Evolutionary conservation across 1,284 basidiomycete species (phyloP).

Genomic region (Microbotryomycetes sp.): DNA sequence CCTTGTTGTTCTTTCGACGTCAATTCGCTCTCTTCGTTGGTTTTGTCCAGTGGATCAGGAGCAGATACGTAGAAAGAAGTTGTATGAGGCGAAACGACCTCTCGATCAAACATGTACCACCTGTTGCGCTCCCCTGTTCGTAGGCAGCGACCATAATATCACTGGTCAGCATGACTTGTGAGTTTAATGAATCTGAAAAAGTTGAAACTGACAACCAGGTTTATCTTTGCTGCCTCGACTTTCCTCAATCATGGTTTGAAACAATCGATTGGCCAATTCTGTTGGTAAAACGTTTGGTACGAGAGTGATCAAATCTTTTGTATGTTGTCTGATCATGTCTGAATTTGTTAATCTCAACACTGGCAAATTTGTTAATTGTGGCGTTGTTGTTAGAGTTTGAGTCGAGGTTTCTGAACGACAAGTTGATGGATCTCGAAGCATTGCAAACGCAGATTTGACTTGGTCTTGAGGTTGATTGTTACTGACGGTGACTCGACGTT

Average conservation of each 20-base stretch:
- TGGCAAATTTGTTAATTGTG: conserved; percentile 17
- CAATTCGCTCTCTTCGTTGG: conserved; percentile 39
- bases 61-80: conserved; percentile 65
- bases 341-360: conserved; percentile 12
- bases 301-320: conserved; percentile 21
- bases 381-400: neutral
- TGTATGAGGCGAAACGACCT: conserved; percentile 76
- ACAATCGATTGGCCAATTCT: conserved; percentile 22
- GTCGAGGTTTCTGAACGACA: neutral
- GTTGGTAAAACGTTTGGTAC: conserved; percentile 23
- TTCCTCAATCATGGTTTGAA: conserved; percentile 14
- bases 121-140: conserved; percentile 58
- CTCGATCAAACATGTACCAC: conserved; percentile 74
- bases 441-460: conserved; percentile 4
- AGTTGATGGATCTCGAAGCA: neutral
- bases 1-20: conserved; percentile 49
- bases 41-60: neutral
- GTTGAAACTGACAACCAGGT: no score
- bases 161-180: no score
- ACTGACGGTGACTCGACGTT: neutral
- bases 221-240: no score
- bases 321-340: conserved; percentile 20
- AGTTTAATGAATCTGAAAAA: no score
- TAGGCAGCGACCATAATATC: no score
- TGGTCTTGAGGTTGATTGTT: neutral